Evolutionary conservation across 2,329 filamentous ascomycete species (phyloP).

Genomic region (Microascus cirrosus): DNA sequence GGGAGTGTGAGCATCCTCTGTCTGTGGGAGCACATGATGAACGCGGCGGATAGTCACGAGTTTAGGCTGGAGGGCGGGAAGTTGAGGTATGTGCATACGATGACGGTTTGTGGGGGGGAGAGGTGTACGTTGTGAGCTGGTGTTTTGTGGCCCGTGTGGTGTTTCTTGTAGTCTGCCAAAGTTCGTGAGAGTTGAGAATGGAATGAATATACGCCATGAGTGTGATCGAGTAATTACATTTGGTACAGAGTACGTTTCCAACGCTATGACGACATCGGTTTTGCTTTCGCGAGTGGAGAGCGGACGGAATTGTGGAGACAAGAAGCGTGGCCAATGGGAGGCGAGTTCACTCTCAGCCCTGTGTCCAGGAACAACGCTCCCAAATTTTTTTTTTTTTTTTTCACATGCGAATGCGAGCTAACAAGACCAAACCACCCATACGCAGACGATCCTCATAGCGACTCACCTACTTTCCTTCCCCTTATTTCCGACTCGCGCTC

Average conservation of each 20-base stretch:
- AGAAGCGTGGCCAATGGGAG: neutral
- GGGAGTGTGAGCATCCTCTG: slow-evolving; percentile 12
- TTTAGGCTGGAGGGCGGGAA: slow-evolving; percentile 8
- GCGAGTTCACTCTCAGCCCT: neutral
- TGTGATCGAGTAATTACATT: no score
- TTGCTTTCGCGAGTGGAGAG: no score
- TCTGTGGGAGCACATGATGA: slow-evolving; percentile 4
- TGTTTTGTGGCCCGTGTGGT: neutral
- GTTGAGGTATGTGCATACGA: slow-evolving; percentile 9
- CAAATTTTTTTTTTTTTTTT: neutral
- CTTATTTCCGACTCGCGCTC: neutral
- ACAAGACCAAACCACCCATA: no score
- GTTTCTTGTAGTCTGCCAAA: neutral
- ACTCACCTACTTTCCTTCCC: no score
- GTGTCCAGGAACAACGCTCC: neutral
- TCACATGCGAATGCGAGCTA: neutral
- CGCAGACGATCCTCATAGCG: no score
- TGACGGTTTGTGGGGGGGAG: slow-evolving; percentile 7
- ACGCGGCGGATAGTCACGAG: slow-evolving; percentile 10
- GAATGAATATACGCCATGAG: no score
- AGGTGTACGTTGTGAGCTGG: neutral
- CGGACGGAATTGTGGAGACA: neutral
- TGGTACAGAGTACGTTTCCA: no score
- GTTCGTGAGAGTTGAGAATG: neutral
- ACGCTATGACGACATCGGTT: neutral